Conservation (phyloP, 1,284 basidiomycete species). For the Filobasidium uniguttulatum region DNA sequence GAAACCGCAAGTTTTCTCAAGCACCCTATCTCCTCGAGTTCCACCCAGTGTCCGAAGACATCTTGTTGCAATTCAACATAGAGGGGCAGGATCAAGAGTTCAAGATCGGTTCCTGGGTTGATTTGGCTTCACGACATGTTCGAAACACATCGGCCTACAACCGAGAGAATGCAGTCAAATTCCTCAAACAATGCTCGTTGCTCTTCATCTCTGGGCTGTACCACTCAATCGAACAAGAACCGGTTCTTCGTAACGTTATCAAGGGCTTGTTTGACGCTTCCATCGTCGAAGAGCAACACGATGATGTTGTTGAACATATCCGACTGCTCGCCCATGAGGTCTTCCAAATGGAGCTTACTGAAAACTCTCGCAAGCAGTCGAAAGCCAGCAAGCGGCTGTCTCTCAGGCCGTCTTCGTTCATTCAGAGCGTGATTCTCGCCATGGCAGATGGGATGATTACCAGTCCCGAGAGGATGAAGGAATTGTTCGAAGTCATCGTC, state of each 20-base stretch:
- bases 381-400: slow-evolving; percentile 28
- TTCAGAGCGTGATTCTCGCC: slow-evolving; percentile 60
- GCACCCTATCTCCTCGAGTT: slow-evolving; percentile 68
- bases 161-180: slow-evolving; percentile 60
- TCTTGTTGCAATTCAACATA: slow-evolving; percentile 60
- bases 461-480: slow-evolving; percentile 41
- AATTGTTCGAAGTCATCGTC: slow-evolving; percentile 50
- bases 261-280: slow-evolving; percentile 70
- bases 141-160: slow-evolving; percentile 49
- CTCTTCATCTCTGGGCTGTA: slow-evolving; percentile 65
- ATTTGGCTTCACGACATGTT: slow-evolving; percentile 56
- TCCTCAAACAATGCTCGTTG: slow-evolving; percentile 60
- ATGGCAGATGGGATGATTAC: slow-evolving; percentile 51
- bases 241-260: slow-evolving; percentile 54
- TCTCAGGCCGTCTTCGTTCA: slow-evolving; percentile 51
- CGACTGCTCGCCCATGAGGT: slow-evolving; percentile 31
- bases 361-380: slow-evolving; percentile 12
- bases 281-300: slow-evolving; percentile 53
- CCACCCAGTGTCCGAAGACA: slow-evolving; percentile 52
- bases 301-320: slow-evolving; percentile 59
- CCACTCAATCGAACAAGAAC: slow-evolving; percentile 58
- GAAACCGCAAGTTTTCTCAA: slow-evolving; percentile 76
- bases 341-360: slow-evolving; percentile 44
- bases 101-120: slow-evolving; percentile 57
- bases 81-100: slow-evolving; percentile 55